phyloP scores from a whole-genome alignment of 164 flowering plant genomes.

The Umbilicus rupestris region DNA sequence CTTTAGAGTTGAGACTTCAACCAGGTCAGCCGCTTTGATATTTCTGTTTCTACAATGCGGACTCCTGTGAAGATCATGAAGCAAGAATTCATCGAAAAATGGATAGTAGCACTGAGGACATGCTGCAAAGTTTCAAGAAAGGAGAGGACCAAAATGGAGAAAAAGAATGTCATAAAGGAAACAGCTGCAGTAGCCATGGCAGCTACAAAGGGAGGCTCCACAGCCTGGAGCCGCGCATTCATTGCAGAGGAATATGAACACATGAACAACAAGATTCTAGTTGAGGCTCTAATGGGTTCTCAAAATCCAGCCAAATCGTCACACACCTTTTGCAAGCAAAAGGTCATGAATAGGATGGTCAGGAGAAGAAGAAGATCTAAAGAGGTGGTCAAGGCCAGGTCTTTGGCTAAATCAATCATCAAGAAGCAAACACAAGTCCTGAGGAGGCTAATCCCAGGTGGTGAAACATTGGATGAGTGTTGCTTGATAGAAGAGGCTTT shows the following conservation, averaged over 20 bases:
- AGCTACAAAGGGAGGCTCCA: constrained; percentile 32
- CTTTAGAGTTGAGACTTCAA: no score
- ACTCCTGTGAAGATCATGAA: constrained; percentile 24
- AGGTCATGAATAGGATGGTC: no score
- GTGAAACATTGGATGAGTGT: constrained; percentile 46
- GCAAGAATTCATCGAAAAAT: constrained; percentile 46
- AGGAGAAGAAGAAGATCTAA: constrained; percentile 23
- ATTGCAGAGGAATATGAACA: constrained; percentile 27
- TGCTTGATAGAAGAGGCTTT: constrained; percentile 59
- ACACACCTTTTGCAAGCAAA: background rate
- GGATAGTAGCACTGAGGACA: constrained; percentile 42
- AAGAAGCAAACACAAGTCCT: constrained; percentile 47
- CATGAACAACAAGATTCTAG: constrained; percentile 16
- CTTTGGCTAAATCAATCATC: constrained; percentile 43
- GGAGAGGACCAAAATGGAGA: constrained; percentile 41
- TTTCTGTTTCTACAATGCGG: constrained; percentile 19
- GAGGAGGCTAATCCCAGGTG: constrained; percentile 61
- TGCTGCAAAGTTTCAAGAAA: constrained; percentile 4
- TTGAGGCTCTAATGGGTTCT: constrained; percentile 25
- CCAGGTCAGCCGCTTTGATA: background rate
- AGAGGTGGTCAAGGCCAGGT: constrained; percentile 18
- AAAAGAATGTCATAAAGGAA: constrained; percentile 54
- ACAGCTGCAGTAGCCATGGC: constrained; percentile 82
- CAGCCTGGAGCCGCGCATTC: constrained; percentile 69
- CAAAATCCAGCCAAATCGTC: background rate